Base-by-base conservation (phyloP, 176 grass and related monocot species). In the Oryza officinalis region DNA sequence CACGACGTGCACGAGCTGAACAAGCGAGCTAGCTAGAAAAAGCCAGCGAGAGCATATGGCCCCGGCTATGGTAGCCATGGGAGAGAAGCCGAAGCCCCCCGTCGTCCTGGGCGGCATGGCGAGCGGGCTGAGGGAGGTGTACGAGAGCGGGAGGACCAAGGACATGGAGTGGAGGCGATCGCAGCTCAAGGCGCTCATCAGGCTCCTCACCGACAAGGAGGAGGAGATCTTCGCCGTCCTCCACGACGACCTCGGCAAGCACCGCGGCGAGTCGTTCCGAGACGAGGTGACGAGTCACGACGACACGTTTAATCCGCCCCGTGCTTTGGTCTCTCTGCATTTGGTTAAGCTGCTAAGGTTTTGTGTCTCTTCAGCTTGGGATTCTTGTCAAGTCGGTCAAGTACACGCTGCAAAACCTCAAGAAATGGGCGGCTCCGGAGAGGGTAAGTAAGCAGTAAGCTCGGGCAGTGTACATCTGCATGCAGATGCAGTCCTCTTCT, bases 211-310 rank as follows among this genome's bases (percentile, higher is more conserved):
- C 3, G 92, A 97, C 63, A 46, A 86, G 45, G 94, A 97, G 69
- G 86, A 94, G 59, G 87, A 74, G 27, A 90, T 94, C 41, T 92
- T 88, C 66, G 63, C 45, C 63, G 92, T 5, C 27, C 92, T 97
- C 82, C 76, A 76, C 13, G 47, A 88, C 6, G 94, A 97, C 77
- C 86, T 97, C 33, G 76, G 87, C 71, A 97, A 97, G 68, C 85
- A 83, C 81, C 82, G 79, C 6, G 79, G 4, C 26, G 94, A 97
- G 77, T 30, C 94, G 35, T 97, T 86, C 85, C 67, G 87, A 22
- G 87, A 94, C 63, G 94, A 97, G 87, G 92, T 93, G 38, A 22
- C 1, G 33, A 35, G 33, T 35, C 33, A 35, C 33, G 33, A 6
- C 33, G 33, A 35, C 33, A 35, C 33, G 33, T 35, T 20, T 40